These are phyloP conservation scores for Fraxinus pennsylvanica DNA, from an alignment of 257 asterid species.

Conservation along the genomic window DNA sequence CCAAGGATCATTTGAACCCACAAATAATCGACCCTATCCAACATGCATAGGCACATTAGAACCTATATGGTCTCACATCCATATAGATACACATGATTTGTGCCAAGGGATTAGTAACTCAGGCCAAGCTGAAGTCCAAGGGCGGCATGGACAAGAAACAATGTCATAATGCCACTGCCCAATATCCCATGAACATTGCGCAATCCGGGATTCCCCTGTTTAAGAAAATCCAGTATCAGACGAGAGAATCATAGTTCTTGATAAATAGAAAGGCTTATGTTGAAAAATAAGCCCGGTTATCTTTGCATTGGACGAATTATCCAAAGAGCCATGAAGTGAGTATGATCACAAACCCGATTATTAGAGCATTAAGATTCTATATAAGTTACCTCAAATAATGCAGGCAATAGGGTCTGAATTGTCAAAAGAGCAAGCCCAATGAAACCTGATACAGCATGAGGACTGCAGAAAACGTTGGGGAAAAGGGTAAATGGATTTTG, in stretches of 20 bases:
- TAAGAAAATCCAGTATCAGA: slow-evolving; percentile 1
- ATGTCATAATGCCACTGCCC: slow-evolving; percentile 92
- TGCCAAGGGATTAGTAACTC: slow-evolving; percentile 45
- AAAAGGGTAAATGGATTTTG: background rate
- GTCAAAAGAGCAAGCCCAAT: slow-evolving; percentile 51
- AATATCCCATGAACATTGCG: slow-evolving; percentile 76
- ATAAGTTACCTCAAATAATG: slow-evolving; percentile 57
- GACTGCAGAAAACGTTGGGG: slow-evolving; percentile 41
- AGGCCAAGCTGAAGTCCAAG: slow-evolving; percentile 84
- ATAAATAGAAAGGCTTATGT: background rate
- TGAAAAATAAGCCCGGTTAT: too few relatives aligned
- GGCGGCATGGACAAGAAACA: slow-evolving; percentile 83
- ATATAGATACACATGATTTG: background rate
- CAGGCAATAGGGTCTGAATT: slow-evolving; percentile 46
- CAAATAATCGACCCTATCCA: too few relatives aligned
- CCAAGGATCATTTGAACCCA: too few relatives aligned
- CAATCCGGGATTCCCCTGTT: slow-evolving; percentile 76
- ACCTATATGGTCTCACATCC: background rate
- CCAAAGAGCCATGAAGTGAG: background rate
- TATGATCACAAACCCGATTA: background rate
- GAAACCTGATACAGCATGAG: slow-evolving; percentile 56
- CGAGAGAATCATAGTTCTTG: background rate
- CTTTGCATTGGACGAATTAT: too few relatives aligned
- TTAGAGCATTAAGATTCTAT: background rate
- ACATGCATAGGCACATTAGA: background rate